Base-by-base conservation (phyloP, 805 yeast species). In the Yamadazyma ubonensis region DNA sequence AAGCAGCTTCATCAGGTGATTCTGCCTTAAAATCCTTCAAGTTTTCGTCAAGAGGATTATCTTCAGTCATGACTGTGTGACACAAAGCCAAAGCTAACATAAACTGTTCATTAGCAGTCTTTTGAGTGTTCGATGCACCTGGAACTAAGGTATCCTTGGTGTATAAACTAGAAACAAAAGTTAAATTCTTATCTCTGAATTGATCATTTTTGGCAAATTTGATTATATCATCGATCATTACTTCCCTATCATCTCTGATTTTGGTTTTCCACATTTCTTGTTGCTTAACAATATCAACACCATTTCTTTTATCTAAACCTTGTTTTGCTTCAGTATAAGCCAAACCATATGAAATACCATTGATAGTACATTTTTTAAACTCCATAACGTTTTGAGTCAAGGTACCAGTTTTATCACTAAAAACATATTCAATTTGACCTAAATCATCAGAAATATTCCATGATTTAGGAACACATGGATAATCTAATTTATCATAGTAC, bases 361-460 rank as follows among this genome's bases (percentile, higher is more conserved):
- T 77, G 43, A 86, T 73, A 4, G 88, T 75, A 57, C 89, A 83
- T 55, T 85, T 85, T 44, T 79, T 78, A 64, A 84, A 86, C 55
- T 83, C 88, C 95, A 85, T 85, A 18, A 83, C 78, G 53, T 85
- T 85, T 59, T 85, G 91, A 5, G 95, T 85, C 52, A 85, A 67
- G 0, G 95, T 85, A 26, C 95, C 95, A 0, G 95, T 85, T 59
- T 85, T 85, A 65, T 85, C 95, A 57, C 88, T 80, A 59, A 85
- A 85, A 29, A 85, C 75, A 55, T 83, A 85, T 58, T 85, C 93
- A 44, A 85, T 81, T 57, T 85, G 95, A 14, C 95, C 95, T 47
- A 85, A 70, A 58, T 85, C 95, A 61, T 85, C 95, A 5, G 89
- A 81, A 32, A 85, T 81, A 46, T 80, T 80, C 95, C 95, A 85